These are phyloP conservation scores for Prototheca wickerhamii DNA, from an alignment of 163 green algal species.

Conservation along the genomic window DNA sequence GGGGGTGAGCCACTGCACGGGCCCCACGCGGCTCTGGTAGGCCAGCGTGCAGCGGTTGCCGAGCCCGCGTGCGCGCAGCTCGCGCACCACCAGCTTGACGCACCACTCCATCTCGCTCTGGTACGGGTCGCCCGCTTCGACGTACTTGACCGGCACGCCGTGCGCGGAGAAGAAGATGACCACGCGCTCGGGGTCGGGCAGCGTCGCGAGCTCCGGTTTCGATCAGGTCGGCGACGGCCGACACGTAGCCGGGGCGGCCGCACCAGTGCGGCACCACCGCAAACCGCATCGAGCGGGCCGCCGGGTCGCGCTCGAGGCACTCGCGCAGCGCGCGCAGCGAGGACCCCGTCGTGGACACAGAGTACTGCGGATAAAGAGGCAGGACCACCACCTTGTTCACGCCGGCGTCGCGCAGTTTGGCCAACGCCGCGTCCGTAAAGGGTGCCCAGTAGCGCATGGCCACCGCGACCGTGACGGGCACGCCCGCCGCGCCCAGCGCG, in stretches of 20 bases:
- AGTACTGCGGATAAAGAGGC: constrained; percentile 97
- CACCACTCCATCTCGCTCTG: constrained; percentile 99
- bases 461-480: constrained; percentile 79
- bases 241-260: constrained; percentile 78
- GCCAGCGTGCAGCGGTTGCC: constrained; percentile 88
- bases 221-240: constrained; percentile 88
- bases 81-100: constrained; percentile 82
- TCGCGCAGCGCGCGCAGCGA: constrained; percentile 81
- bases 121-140: constrained; percentile 87
- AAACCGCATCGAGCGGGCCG: too few species aligned
- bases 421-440: constrained; percentile 66
- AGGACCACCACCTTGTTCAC: constrained; percentile 88
- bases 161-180: constrained; percentile 98
- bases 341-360: constrained; percentile 86
- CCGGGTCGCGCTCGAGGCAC: too few species aligned
- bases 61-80: constrained; percentile 59
- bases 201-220: constrained; percentile 43
- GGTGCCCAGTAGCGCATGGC: constrained; percentile 99
- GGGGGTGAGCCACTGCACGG: constrained; percentile 94
- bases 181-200: constrained; percentile 17
- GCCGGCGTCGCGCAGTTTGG: constrained; percentile 71
- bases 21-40: constrained; percentile 93
- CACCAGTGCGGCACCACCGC: constrained; percentile 95
- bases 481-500: constrained; percentile 47
- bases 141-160: constrained; percentile 92